Conservation (phyloP, 1,284 basidiomycete species). For the Ustilago tritici region DNA sequence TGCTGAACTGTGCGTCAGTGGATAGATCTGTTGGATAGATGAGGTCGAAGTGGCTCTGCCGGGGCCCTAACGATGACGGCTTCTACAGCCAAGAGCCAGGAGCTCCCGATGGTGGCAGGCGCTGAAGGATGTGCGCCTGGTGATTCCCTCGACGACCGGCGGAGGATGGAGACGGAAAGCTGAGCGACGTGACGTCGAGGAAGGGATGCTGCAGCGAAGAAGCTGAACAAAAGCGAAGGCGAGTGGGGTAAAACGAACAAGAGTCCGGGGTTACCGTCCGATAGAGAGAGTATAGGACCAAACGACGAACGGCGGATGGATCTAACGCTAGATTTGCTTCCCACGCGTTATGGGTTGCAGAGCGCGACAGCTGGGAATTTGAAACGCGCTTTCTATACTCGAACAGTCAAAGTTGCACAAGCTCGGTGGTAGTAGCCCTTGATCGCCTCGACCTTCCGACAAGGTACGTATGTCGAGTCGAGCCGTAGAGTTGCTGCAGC, state of each 20-base stretch:
- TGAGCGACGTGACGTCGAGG: conserved; percentile 1
- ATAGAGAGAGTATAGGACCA: conserved; percentile 10
- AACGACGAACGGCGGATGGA: conserved; percentile 18
- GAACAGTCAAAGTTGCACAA: neutral
- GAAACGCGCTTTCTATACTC: conserved; percentile 1
- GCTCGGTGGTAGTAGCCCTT: neutral
- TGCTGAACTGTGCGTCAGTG: neutral
- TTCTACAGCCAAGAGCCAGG: neutral
- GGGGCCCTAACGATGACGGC: too few relatives aligned
- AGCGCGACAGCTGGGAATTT: conserved; percentile 3
- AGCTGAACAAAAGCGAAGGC: conserved; percentile 3
- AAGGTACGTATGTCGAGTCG: neutral
- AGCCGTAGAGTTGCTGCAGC: neutral
- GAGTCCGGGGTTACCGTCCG: conserved; percentile 37
- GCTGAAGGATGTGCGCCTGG: conserved; percentile 7
- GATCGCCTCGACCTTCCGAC: neutral
- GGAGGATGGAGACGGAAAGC: neutral
- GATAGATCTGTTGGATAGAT: too few relatives aligned
- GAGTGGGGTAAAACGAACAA: conserved; percentile 14
- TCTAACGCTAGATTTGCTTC: neutral
- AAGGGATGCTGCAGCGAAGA: conserved; percentile 25
- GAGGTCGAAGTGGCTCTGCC: too few relatives aligned
- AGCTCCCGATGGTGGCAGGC: conserved; percentile 1
- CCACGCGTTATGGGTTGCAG: neutral
- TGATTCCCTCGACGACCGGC: neutral